Percentiles rank a stretch among this genome's conserved stretches.
Conservation (phyloP, 768 basidiomycete species). For the Pleurotus djamor region DNA sequence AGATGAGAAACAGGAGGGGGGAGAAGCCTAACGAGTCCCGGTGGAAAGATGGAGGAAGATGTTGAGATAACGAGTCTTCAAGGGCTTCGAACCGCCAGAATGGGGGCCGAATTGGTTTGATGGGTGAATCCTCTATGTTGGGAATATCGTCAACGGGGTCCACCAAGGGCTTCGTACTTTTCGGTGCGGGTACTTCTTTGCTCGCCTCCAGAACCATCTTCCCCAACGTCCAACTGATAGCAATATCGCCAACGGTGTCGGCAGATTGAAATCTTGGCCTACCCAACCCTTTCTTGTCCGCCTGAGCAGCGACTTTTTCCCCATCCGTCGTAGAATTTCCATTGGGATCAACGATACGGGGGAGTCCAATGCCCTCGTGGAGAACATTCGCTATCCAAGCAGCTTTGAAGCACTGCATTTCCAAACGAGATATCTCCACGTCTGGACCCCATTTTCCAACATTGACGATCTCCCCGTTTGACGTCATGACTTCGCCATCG, state of each 20-base stretch:
- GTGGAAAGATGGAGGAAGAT: constrained; percentile 61
- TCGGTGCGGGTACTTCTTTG: constrained; percentile 65
- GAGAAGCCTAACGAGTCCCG: constrained; percentile 73
- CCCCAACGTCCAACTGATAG: constrained; percentile 96
- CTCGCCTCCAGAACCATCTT: constrained; percentile 99
- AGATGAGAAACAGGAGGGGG: constrained; percentile 59
- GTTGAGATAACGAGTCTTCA: constrained; percentile 64
- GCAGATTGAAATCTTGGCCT: constrained; percentile 87
- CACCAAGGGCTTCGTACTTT: constrained; percentile 52
- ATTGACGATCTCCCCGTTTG: constrained; percentile 58
- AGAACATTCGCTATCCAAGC: constrained; percentile 97
- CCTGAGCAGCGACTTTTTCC: constrained; percentile 72
- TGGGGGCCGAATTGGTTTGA: constrained; percentile 64
- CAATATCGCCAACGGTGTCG: constrained; percentile 89
- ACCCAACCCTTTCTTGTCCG: constrained; percentile 80
- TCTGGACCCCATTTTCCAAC: constrained; percentile 68
- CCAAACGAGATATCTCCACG: constrained; percentile 80
- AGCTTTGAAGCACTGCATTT: constrained; percentile 99
- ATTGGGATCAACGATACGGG: constrained; percentile 82
- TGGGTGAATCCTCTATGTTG: constrained; percentile 45
- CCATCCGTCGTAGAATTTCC: constrained; percentile 74
- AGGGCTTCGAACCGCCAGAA: constrained; percentile 57
- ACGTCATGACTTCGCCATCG: constrained; percentile 59
- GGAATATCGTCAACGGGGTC: constrained; percentile 74
- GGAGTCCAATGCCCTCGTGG: constrained; percentile 95